Conservation (phyloP, 1,284 basidiomycete genomes). For the Testicularia cyperi region DNA sequence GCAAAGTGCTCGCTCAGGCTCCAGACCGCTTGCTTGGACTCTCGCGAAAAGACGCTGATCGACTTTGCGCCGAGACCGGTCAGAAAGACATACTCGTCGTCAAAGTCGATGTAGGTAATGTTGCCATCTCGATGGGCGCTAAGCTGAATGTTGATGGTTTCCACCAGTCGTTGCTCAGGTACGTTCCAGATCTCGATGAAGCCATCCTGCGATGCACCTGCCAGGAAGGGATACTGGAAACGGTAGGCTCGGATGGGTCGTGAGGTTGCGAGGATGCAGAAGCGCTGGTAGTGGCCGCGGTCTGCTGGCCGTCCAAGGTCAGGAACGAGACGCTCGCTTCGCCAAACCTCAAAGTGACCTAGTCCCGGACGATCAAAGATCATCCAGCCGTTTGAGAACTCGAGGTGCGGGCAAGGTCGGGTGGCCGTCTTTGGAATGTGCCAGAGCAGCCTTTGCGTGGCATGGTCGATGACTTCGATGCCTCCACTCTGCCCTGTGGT, state of each 20-base stretch:
- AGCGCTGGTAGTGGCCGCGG: conserved; percentile 38
- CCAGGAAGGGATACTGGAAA: conserved; percentile 45
- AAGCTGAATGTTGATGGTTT: conserved; percentile 20
- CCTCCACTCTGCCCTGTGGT: conserved; percentile 24
- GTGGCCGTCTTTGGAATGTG: conserved; percentile 21
- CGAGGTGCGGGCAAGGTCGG: conserved; percentile 39
- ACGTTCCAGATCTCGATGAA: conserved; percentile 36
- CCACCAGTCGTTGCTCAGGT: conserved; percentile 15
- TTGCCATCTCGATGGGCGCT: conserved; percentile 33
- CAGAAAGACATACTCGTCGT: conserved; percentile 48
- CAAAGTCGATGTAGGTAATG: conserved; percentile 53
- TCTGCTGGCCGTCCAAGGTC: conserved; percentile 25
- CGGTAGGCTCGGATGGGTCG: conserved; percentile 41
- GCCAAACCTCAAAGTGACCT: conserved; percentile 50
- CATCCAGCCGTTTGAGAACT: conserved; percentile 47
- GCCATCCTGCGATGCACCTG: conserved; percentile 33
- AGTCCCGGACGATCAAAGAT: conserved; percentile 40
- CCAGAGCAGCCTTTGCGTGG: conserved; percentile 36
- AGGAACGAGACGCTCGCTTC: conserved; percentile 32
- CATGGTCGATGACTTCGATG: conserved; percentile 23
- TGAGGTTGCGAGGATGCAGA: conserved; percentile 18
- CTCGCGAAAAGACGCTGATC: conserved; percentile 35
- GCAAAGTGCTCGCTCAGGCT: conserved; percentile 38
- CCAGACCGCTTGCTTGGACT: conserved; percentile 28
- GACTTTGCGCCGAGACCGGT: conserved; percentile 31